Percentiles rank a stretch among this genome's conserved stretches.
These are phyloP conservation scores for Amaranthus hypochondriacus DNA, from an alignment of 148 eudicot genomes.

Conservation along the genomic window DNA sequence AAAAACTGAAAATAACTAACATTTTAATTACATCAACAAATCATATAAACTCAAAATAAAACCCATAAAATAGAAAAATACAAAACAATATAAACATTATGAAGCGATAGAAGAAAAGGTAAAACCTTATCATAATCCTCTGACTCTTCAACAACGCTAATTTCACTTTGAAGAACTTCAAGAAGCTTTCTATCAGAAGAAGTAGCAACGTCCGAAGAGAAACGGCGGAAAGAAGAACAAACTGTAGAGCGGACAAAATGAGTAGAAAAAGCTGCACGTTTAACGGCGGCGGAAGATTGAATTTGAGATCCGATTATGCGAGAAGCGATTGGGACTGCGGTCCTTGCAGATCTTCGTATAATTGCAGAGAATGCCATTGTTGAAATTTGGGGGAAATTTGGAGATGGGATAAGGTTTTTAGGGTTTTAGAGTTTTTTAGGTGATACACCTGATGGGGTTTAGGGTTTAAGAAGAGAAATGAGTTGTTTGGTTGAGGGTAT, in stretches of 20 bases:
- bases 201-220: slow-evolving; percentile 12
- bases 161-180: slow-evolving; percentile 46
- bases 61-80: no score
- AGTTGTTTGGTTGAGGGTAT: no score
- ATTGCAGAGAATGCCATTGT: slow-evolving; percentile 49
- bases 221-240: slow-evolving; percentile 21
- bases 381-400: background rate
- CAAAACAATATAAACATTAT: background rate
- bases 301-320: slow-evolving; percentile 37
- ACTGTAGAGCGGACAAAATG: slow-evolving; percentile 25
- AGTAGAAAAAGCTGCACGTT: slow-evolving; percentile 17
- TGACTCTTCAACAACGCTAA: slow-evolving; percentile 46
- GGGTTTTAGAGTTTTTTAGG: background rate
- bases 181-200: slow-evolving; percentile 38
- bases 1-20: no score
- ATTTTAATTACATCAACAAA: no score
- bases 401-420: no score
- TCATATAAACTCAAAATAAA: no score
- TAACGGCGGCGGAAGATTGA: slow-evolving; percentile 31
- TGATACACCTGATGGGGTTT: background rate
- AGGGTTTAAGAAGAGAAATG: slow-evolving; percentile 13
- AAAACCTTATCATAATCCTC: slow-evolving; percentile 36
- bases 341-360: slow-evolving; percentile 44
- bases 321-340: slow-evolving; percentile 40
- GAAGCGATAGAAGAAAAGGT: no score